Percentiles rank a stretch among this genome's conserved stretches.
Conservation (phyloP, 2,329 filamentous ascomycete genomes). For the Ceratocystis papillata region DNA sequence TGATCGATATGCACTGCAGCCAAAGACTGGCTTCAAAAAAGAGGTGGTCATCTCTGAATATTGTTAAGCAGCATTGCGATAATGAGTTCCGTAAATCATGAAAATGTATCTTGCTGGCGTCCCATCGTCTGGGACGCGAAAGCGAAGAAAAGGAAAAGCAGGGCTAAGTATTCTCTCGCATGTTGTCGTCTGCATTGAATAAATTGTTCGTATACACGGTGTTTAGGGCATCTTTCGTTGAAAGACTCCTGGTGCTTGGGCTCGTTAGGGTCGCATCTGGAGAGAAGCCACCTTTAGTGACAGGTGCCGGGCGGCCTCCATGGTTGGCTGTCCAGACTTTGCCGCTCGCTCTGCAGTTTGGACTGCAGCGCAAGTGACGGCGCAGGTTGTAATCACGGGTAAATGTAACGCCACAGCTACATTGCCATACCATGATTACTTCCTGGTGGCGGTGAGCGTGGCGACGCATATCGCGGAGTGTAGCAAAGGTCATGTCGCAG, state of each 20-base stretch:
- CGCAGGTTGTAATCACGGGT: constrained; percentile 23
- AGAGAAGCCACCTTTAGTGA: neutral
- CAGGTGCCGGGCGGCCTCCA: constrained; percentile 16
- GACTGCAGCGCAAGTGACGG: constrained; percentile 16
- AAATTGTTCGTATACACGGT: neutral
- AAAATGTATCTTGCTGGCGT: too few species aligned
- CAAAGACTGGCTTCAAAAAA: too few species aligned
- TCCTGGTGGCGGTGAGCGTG: constrained; percentile 18
- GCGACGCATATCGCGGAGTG: constrained; percentile 19
- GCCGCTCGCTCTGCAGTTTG: neutral
- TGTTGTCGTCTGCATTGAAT: too few species aligned
- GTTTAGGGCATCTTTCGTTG: too few species aligned
- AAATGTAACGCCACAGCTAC: constrained; percentile 18
- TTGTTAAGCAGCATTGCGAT: too few species aligned
- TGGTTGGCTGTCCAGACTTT: constrained; percentile 9
- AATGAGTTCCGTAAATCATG: too few species aligned
- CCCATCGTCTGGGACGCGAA: too few species aligned
- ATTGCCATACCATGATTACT: constrained; percentile 14
- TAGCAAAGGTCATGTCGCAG: constrained; percentile 13
- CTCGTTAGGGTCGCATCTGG: neutral
- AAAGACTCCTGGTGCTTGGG: neutral
- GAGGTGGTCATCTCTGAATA: too few species aligned
- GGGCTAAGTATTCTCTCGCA: too few species aligned
- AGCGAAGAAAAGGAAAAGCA: too few species aligned
- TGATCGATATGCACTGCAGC: too few species aligned